Conservation (phyloP, 345 rosid genomes). For the Xanthoceras sorbifolium region DNA sequence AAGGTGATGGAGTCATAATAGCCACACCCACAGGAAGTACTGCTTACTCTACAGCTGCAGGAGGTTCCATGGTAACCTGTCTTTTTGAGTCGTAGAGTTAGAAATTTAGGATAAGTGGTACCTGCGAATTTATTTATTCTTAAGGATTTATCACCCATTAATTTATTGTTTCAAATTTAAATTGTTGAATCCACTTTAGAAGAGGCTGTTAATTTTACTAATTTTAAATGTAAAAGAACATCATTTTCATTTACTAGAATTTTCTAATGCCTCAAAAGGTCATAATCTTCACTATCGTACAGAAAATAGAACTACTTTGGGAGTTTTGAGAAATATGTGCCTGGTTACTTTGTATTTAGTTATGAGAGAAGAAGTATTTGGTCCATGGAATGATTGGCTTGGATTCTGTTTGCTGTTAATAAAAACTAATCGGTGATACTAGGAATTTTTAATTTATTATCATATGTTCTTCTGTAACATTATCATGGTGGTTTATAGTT, state of each 20-base stretch:
- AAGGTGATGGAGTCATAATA: constrained; percentile 98
- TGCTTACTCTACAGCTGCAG: constrained; percentile 97
- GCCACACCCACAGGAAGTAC: constrained; percentile 99
- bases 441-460: background rate
- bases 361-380: background rate
- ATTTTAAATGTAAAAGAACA: background rate
- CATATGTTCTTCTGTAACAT: background rate
- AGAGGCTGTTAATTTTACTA: background rate
- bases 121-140: background rate
- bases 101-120: background rate
- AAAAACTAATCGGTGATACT: background rate
- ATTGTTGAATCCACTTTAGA: background rate
- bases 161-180: background rate
- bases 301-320: background rate
- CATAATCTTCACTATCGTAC: background rate
- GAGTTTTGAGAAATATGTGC: background rate
- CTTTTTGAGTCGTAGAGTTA: background rate
- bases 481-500: background rate
- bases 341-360: background rate
- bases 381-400: constrained; percentile 1
- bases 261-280: background rate
- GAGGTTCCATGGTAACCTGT: constrained; percentile 92
- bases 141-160: background rate
- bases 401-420: background rate
- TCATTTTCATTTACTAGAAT: background rate